Evolutionary conservation across 148 eudicot genomes (phyloP).

Genomic region (Salicornia ramosissima): DNA sequence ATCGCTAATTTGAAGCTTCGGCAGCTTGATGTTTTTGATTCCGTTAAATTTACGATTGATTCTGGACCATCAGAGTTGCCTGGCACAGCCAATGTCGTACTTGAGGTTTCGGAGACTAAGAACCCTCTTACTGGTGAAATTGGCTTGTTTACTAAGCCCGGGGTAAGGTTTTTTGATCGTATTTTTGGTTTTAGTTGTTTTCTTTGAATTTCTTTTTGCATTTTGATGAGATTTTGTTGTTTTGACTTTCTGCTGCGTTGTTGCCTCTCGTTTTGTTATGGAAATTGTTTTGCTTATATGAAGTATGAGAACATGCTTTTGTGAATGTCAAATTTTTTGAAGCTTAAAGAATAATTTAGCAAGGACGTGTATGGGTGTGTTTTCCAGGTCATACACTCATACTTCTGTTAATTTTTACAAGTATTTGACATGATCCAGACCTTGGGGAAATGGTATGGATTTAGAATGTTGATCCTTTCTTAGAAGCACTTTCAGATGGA

Average conservation of each 20-base stretch:
- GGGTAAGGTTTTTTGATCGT: slow-evolving; percentile 41
- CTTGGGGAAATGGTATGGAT: neutral
- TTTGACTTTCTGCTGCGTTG: neutral
- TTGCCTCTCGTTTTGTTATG: neutral
- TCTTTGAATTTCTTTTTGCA: neutral
- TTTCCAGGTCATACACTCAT: neutral
- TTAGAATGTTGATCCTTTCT: neutral
- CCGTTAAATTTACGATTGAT: slow-evolving; percentile 59
- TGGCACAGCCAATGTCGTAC: slow-evolving; percentile 58
- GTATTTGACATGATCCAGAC: neutral
- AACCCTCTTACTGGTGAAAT: slow-evolving; percentile 56
- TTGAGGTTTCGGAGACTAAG: slow-evolving; percentile 58
- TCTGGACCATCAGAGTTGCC: slow-evolving; percentile 83
- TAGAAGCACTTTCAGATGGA: neutral
- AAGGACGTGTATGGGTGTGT: neutral
- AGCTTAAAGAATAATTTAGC: neutral
- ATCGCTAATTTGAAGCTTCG: slow-evolving; percentile 41
- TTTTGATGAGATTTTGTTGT: neutral
- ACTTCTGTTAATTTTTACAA: neutral
- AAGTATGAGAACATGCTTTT: neutral
- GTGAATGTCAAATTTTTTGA: neutral
- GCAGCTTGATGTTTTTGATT: slow-evolving; percentile 57
- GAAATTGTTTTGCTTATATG: neutral
- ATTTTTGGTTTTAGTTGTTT: neutral
- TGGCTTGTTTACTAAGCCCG: slow-evolving; percentile 68